Evolutionary conservation across 192 early-diverging fungal species (phyloP), one percentile per base, ranked within the genome.

Genomic region (Coemansia sp.): DNA sequence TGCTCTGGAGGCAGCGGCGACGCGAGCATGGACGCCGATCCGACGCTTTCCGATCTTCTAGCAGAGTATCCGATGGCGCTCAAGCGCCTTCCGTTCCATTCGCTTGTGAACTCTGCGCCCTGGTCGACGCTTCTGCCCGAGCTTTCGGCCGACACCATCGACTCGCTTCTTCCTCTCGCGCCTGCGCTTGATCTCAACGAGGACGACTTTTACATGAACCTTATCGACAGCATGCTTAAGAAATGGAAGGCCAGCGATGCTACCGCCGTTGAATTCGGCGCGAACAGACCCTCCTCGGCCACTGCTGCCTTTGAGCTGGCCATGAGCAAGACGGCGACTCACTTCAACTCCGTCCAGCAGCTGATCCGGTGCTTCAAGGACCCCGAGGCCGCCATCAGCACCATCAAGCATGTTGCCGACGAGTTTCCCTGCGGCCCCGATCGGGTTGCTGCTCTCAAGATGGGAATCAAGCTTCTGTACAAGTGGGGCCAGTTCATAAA

Each of bases 31-130:
- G 52, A 28, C 4, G 6, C 48, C 22, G 48, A n/a, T 29, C 52
- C 52, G n/a, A 6, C 28, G 1, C 52, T 30, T 16, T 25, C 14
- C 9, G 63, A 56, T 25, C 58, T 69, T 11, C 51, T 69, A n/a
- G 60, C 67, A 18, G 59, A 64, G 20, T 67, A 61, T 65, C 70
- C 74, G 69, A 68, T 53, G 23, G 62, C 71, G 51, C 64, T 64
- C 14, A 48, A 61, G 47, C 74, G 87, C n/a, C 73, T 91, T 19
- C 87, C 89, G 10, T 90, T 84, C 72, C 87, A 90, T 61, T 60
- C 61, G 23, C 69, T 91, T 23, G 67, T 80, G 8, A 64, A 63
- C 54, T 24, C 68, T n/a, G 62, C 58, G 27, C 83, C 83, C 4
- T 85, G 82, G 82, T 22, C 69, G 4, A 64, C 81, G 27, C 64